phyloP scores from a whole-genome alignment of 208 protist genomes.

The Trypanosoma lewisi region DNA sequence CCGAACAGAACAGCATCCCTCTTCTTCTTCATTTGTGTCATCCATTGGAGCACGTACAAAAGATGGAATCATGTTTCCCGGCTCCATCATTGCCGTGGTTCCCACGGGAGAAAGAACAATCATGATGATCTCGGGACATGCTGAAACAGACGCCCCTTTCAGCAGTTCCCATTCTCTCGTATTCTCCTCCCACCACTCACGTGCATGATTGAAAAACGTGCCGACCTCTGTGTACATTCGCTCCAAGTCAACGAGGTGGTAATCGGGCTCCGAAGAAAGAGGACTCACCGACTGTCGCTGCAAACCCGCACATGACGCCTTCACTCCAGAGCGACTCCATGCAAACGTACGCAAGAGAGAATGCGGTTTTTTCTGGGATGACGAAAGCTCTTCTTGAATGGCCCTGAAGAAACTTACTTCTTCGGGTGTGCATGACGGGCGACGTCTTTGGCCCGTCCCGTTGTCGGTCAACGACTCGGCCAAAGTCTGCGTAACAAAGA shows the following conservation, averaged over 20 bases:
- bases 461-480: slow-evolving; percentile 9
- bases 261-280: neutral
- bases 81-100: neutral
- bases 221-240: slow-evolving; percentile 7
- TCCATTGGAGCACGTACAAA: slow-evolving; percentile 1
- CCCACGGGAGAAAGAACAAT: slow-evolving; percentile 21
- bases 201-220: slow-evolving; percentile 5
- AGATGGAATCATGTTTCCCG: slow-evolving; percentile 22
- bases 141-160: neutral
- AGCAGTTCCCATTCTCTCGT: neutral
- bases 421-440: neutral
- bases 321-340: neutral
- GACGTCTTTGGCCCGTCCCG: too few relatives aligned
- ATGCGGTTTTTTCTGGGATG: neutral
- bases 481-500: slow-evolving; percentile 4
- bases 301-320: neutral
- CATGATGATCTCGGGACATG: slow-evolving; percentile 15
- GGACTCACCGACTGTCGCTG: neutral
- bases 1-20: neutral
- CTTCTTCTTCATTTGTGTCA: neutral
- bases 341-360: slow-evolving; percentile 12
- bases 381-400: slow-evolving; percentile 8
- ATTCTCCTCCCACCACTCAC: slow-evolving; percentile 2
- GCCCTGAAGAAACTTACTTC: slow-evolving; percentile 7
- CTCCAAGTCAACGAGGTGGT: slow-evolving; percentile 17